phyloP scores from a whole-genome alignment of 148 eudicot genomes.

The Beta vulgaris region DNA sequence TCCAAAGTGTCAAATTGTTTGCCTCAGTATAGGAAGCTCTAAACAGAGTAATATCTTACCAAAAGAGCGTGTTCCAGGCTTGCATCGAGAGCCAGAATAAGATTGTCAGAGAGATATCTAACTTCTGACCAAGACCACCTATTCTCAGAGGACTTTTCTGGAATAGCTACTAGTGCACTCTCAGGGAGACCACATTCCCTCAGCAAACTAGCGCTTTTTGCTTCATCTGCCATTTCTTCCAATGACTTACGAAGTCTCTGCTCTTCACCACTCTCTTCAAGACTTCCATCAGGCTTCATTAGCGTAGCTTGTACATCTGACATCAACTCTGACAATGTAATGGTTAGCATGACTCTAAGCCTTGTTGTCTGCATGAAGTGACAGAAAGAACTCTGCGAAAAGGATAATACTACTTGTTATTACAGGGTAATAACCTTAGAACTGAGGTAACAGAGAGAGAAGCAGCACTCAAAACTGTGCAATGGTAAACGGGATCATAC shows the following conservation, averaged over 20 bases:
- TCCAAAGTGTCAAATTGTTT: not conserved
- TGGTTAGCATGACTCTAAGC: slow-evolving; percentile 89
- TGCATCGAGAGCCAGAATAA: slow-evolving; percentile 88
- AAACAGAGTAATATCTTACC: slow-evolving; percentile 41
- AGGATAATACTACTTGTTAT: slow-evolving; percentile 14
- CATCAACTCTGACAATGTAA: slow-evolving; percentile 95
- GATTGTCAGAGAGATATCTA: slow-evolving; percentile 67
- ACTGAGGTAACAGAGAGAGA: not conserved
- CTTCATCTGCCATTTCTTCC: slow-evolving; percentile 94
- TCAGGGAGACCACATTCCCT: slow-evolving; percentile 81
- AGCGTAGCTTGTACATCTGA: slow-evolving; percentile 98
- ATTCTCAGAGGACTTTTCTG: slow-evolving; percentile 55
- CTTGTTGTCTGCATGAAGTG: slow-evolving; percentile 79
- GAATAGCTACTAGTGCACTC: slow-evolving; percentile 50
- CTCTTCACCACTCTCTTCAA: slow-evolving; percentile 98
- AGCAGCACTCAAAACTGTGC: not conserved
- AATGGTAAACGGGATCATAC: slow-evolving; percentile 39
- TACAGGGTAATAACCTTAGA: not conserved
- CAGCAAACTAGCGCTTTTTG: slow-evolving; percentile 48
- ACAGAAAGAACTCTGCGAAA: slow-evolving; percentile 88
- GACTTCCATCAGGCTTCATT: slow-evolving; percentile 94
- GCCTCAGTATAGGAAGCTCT: not conserved
- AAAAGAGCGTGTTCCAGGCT: slow-evolving; percentile 94
- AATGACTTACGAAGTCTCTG: slow-evolving; percentile 83
- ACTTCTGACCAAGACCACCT: slow-evolving; percentile 95